These are phyloP conservation scores for Pseudogymnoascus sp. DNA, from an alignment of 2,329 filamentous ascomycete genomes.

Conservation along the genomic window DNA sequence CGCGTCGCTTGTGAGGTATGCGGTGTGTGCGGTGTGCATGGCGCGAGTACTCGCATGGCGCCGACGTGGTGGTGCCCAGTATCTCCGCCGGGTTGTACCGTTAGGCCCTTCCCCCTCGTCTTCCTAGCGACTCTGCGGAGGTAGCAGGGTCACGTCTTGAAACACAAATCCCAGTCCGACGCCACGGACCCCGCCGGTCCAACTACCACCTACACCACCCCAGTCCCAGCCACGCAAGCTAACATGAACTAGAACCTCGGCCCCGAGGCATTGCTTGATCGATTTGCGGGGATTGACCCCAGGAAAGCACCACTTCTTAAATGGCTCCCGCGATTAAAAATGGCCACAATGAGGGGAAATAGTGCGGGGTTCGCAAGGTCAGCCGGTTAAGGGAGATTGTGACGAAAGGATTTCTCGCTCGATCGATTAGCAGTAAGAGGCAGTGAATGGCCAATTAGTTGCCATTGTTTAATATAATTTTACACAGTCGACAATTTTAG, in stretches of 20 bases:
- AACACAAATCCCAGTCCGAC: neutral
- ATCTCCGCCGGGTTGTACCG: neutral
- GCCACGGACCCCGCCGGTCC: neutral
- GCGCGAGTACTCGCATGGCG: neutral
- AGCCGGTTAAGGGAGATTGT: neutral
- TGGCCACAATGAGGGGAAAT: neutral
- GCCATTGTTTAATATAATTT: neutral
- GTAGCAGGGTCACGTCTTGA: neutral
- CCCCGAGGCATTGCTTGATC: neutral
- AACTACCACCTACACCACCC: neutral
- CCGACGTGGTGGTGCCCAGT: neutral
- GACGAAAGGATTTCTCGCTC: neutral
- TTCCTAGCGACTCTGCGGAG: neutral
- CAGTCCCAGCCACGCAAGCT: neutral
- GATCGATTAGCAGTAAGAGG: neutral
- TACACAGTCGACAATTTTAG: neutral
- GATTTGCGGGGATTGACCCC: neutral
- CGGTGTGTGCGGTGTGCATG: neutral
- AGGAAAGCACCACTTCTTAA: neutral
- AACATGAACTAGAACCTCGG: conserved; percentile 1
- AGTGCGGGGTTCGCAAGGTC: conserved; percentile 7
- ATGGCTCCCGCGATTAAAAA: neutral
- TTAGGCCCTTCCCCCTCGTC: neutral
- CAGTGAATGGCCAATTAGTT: neutral
- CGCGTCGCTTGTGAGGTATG: neutral